Evolutionary conservation across 164 flowering plant species (phyloP), one percentile per base, ranked within the genome.

Genomic region (Paratinospora sagittata): DNA sequence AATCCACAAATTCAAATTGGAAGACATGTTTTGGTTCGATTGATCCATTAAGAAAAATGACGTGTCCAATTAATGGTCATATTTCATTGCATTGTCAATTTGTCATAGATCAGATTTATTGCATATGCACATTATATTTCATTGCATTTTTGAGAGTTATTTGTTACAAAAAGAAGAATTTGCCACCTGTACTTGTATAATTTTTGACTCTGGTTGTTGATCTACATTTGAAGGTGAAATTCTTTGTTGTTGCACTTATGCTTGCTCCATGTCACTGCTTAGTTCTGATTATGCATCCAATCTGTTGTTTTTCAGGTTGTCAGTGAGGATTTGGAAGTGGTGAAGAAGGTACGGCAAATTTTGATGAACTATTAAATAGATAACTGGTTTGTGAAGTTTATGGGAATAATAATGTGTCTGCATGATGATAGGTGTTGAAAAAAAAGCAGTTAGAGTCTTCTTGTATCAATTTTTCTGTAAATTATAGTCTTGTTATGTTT

Each of bases 251-350:
- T 17, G 58, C 27, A 7, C 23, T 19, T 10, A 37, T 27, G 10
- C 8, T 27, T 49, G 11, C n/a, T 71, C 43, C 45, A 57, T 57
- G 16, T 27, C 10, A 61, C 30, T 47, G 55, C 24, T 55, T 57
- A 21, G 24, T 21, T 63, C 12, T 27, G 27, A n/a, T 27, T 21
- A 21, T 72, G n/a, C 30, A 27, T 67, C 72, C 27, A 27, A 24
- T 70, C 24, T 68, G 19, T 75, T 70, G 0, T n/a, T 57, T 79
- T 83, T 55, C 95, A 90, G 98, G 90, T 93, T 68, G n/a, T n/a
- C n/a, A n/a, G n/a, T n/a, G n/a, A n/a, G n/a, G n/a, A n/a, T n/a
- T n/a, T n/a, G n/a, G n/a, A n/a, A n/a, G n/a, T n/a, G n/a, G n/a
- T n/a, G n/a, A n/a, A n/a, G n/a, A n/a, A n/a, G n/a, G n/a, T n/a